Evolutionary conservation across 2,329 filamentous ascomycete genomes (phyloP), one percentile per base, ranked within the genome.

Genomic region (Trichoderma citrinoviride): DNA sequence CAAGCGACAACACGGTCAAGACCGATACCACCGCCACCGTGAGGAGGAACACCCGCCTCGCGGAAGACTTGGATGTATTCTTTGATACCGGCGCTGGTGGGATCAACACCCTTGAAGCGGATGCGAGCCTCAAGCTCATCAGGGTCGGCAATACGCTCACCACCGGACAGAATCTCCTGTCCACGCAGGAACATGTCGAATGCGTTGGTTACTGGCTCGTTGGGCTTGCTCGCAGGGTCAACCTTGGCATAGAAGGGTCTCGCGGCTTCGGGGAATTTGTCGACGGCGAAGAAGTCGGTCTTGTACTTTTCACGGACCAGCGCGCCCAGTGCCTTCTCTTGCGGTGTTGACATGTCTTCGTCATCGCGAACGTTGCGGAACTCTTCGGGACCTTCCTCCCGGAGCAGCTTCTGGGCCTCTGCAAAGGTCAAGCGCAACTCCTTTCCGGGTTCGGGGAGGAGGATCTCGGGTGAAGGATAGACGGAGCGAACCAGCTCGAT

Each of bases 251-350:
- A 97, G 78, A 96, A 97, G 5, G 94, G 94, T 33, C 95, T 87
- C 21, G 95, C 91, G 43, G 83, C 82, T 77, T 95, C 88, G 50
- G 95, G 95, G 83, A 97, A 99, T 79, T 98, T 95, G 82, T 98
- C 94, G 68, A 99, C 85, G 23, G 96, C 89, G 81, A 97, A 98
- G 81, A 98, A 98, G 80, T 99, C 95, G 66, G 93, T 95, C 75
- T 90, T 86, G 84, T 90, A 97, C 80, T 97, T 97, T 72, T 91
- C 85, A 65, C 91, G 89, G 70, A 98, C 87, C 54, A 98, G 83
- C 27, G 87, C 88, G 65, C 95, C 95, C 8, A 98, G 88, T n/a
- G 90, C 91, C 79, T 93, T 93, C 77, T 95, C 91, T 74, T 94
- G 89, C 0, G 91, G 88, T 0, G 91, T 95, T 73, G 80, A 85